These are phyloP conservation scores for Pyrrhoderma lamaoense DNA, from an alignment of 1,284 basidiomycete species.

Conservation along the genomic window DNA sequence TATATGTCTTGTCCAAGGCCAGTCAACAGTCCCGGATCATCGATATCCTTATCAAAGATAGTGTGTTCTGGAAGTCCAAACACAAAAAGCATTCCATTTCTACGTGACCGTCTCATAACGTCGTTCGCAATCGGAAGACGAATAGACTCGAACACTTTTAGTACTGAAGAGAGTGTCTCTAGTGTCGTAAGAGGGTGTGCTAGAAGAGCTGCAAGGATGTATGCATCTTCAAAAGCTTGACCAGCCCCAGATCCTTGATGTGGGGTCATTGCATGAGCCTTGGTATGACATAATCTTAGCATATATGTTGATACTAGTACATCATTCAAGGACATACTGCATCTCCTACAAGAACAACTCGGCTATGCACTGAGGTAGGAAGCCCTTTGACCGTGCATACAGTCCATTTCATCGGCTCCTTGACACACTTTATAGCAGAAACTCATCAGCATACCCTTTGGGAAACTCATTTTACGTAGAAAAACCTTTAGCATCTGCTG, in stretches of 20 bases:
- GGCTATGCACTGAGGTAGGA: slow-evolving; percentile 17
- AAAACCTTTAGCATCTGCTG: slow-evolving; percentile 33
- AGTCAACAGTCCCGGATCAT: slow-evolving; percentile 18
- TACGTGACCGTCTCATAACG: slow-evolving; percentile 13
- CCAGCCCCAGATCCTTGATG: slow-evolving; percentile 35
- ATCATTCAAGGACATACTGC: neutral
- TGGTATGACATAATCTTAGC: neutral
- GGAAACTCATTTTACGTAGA: neutral
- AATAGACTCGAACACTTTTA: slow-evolving; percentile 30
- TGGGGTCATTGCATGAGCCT: slow-evolving; percentile 37
- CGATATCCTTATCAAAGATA: neutral
- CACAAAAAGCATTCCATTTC: neutral
- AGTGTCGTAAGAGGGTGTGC: slow-evolving; percentile 26
- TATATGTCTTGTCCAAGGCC: slow-evolving; percentile 25
- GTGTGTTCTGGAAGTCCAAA: slow-evolving; percentile 20
- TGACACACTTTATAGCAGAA: slow-evolving; percentile 9
- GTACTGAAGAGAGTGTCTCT: slow-evolving; percentile 22
- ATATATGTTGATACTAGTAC: neutral
- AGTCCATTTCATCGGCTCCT: slow-evolving; percentile 26
- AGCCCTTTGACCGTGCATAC: slow-evolving; percentile 27
- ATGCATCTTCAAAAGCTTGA: slow-evolving; percentile 35
- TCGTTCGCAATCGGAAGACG: slow-evolving; percentile 30
- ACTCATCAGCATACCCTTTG: no score
- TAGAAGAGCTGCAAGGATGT: slow-evolving; percentile 29
- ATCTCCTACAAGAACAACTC: neutral